Conservation (phyloP, 1,284 basidiomycete species). For the Marasmius tenuissimus region DNA sequence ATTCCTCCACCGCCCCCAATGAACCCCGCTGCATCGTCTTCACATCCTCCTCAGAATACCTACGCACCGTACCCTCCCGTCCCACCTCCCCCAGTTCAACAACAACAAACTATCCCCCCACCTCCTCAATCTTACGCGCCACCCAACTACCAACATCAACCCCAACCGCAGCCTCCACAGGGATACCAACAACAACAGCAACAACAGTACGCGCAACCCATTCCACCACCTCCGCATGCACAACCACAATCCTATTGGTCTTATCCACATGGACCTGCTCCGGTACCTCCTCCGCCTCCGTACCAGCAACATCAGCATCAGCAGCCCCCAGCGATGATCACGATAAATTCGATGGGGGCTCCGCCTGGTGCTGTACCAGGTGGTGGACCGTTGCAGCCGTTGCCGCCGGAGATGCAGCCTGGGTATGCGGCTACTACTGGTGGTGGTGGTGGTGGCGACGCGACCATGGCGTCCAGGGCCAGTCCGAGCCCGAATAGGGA, state of each 20-base stretch:
- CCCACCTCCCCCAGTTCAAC: background rate
- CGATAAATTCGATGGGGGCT: constrained; percentile 1
- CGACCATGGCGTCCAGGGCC: too few relatives aligned
- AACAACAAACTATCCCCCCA: background rate
- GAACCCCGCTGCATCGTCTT: too few relatives aligned
- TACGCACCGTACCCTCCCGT: background rate
- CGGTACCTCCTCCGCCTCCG: background rate
- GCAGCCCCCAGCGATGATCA: constrained; percentile 6
- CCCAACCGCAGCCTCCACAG: background rate
- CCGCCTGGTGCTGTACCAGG: constrained; percentile 11
- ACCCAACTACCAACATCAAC: background rate
- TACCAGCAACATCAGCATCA: background rate
- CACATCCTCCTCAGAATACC: too few relatives aligned
- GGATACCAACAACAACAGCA: background rate
- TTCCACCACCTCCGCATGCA: background rate
- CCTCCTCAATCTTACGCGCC: too few relatives aligned
- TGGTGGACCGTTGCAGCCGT: constrained; percentile 10
- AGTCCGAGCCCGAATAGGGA: too few relatives aligned
- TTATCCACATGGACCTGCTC: background rate
- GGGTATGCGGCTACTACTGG: too few relatives aligned
- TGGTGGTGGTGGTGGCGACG: too few relatives aligned
- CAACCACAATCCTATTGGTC: too few relatives aligned
- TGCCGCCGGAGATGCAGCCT: constrained; percentile 12
- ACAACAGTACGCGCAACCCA: background rate
- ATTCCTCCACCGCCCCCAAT: background rate